Base-by-base conservation (phyloP, 1,284 basidiomycete species). In the Cystobasidium sp. region DNA sequence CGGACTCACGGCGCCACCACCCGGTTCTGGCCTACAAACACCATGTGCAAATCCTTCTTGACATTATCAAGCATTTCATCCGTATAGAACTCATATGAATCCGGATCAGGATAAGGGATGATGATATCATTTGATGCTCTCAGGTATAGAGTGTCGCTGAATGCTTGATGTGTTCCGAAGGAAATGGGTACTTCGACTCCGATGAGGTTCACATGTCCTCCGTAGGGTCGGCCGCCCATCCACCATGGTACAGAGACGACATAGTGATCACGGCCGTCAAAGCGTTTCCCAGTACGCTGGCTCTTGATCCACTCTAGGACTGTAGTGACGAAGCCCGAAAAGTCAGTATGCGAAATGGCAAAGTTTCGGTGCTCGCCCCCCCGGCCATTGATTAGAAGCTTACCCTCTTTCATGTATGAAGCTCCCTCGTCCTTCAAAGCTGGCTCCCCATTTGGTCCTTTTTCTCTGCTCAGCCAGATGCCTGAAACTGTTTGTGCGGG, bases 71-170 rank as follows among this genome's bases (percentile, higher is more conserved):
- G 59, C 69, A 46, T 71, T n/a, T 71, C 69, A 46, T 71, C 69
- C 10, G 69, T 71, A 55, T 71, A 71, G 46, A 39, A 71, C 16
- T 56, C 61, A 22, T 61, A 61, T 12, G 69, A 62, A 22, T 71
- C 69, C 6, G 69, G 69, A 64, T 71, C 69, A 10, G 69, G 69
- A 41, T 71, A 71, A 20, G 69, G 69, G 12, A 71, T 46, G 47
- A 71, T 61, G 58, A 71, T 64, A 53, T 71, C 69, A 22, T 64
- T 62, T 10, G 56, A 61, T 14, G 69, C 69, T 37, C 61, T 43
- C 6, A 71, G 46, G 46, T 71, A 71, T 20, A 61, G 44, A 8
- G 56, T 61, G 39, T 61, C 58, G 61, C 47, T 55, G 59, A 63
- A 71, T 12, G 22, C 20, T 20, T 59, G 47, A 59, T 61, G 44